Conservation (phyloP, 2,329 filamentous ascomycete species). For the Lachnellula subtilissima region DNA sequence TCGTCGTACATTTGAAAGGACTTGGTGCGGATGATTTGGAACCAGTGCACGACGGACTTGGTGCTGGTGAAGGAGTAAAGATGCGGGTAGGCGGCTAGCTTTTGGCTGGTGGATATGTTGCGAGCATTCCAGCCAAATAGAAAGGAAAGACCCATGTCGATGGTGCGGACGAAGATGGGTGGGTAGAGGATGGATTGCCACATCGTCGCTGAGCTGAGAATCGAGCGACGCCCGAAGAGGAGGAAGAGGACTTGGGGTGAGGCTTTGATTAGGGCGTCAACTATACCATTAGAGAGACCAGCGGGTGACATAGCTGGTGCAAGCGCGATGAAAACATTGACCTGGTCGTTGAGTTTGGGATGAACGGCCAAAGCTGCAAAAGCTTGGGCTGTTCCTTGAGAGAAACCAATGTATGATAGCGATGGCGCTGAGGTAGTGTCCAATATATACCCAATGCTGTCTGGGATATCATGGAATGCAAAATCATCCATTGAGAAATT, state of each 20-base stretch:
- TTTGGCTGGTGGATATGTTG: constrained; percentile 84
- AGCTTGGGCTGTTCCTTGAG: constrained; percentile 92
- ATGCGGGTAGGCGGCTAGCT: constrained; percentile 92
- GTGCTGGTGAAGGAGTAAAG: constrained; percentile 95
- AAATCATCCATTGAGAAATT: constrained; percentile 99
- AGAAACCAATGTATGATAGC: constrained; percentile 94
- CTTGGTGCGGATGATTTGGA: constrained; percentile 95
- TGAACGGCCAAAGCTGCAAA: constrained; percentile 93
- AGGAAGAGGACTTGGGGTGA: constrained; percentile 90
- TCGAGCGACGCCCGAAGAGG: constrained; percentile 85
- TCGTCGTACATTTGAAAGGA: constrained; percentile 99
- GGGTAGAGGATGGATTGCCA: constrained; percentile 97
- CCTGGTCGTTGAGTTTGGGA: constrained; percentile 82
- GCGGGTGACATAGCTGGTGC: constrained; percentile 96
- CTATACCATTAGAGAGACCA: constrained; percentile 81
- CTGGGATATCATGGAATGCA: constrained; percentile 93
- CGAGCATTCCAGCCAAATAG: constrained; percentile 84
- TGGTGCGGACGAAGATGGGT: constrained; percentile 82
- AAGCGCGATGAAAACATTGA: constrained; percentile 93
- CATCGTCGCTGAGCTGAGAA: constrained; percentile 89
- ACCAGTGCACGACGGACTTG: constrained; percentile 98
- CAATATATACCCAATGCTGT: constrained; percentile 89
- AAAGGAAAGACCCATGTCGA: constrained; percentile 75
- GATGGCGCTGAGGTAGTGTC: constrained; percentile 76
- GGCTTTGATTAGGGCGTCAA: constrained; percentile 88